Conservation (phyloP, 2,329 filamentous ascomycete genomes). For the Fusarium burgessii region DNA sequence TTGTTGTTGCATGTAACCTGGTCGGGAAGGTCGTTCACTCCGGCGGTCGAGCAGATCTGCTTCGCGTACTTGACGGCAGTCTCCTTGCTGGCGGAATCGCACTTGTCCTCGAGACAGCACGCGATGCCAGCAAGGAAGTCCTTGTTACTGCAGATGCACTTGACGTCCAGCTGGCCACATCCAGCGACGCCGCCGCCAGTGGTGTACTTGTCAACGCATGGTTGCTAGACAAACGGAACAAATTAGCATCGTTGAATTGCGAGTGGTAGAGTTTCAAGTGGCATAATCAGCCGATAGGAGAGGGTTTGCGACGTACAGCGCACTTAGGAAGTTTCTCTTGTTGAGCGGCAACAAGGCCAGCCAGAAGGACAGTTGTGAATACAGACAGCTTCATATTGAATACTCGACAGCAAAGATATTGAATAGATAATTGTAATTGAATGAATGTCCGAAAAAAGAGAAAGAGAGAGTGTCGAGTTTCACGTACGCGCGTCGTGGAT, state of each 20-base stretch:
- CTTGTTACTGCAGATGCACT: conserved; percentile 57
- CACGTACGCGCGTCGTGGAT: conserved; percentile 11
- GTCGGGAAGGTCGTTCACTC: conserved; percentile 52
- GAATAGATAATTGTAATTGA: not conserved
- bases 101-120: conserved; percentile 56
- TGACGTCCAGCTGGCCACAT: conserved; percentile 54
- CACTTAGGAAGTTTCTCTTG: conserved; percentile 51
- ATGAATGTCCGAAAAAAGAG: not conserved
- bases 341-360: conserved; percentile 53
- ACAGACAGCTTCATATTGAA: conserved; percentile 54
- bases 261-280: not conserved
- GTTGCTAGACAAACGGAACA: conserved; percentile 40
- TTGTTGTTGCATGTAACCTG: conserved; percentile 52
- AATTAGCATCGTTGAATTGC: conserved; percentile 10
- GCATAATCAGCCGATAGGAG: not conserved
- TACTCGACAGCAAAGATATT: not conserved
- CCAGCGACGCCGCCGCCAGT: conserved; percentile 52
- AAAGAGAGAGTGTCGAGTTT: conserved; percentile 3
- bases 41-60: conserved; percentile 53
- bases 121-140: conserved; percentile 56
- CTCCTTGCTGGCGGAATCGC: conserved; percentile 50
- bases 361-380: conserved; percentile 48
- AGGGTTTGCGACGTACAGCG: conserved; percentile 51
- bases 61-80: conserved; percentile 54
- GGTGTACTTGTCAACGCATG: conserved; percentile 52